Evolutionary conservation across 768 basidiomycete species (phyloP), one percentile per base, ranked within the genome.

Genomic region (Mycena crocata): DNA sequence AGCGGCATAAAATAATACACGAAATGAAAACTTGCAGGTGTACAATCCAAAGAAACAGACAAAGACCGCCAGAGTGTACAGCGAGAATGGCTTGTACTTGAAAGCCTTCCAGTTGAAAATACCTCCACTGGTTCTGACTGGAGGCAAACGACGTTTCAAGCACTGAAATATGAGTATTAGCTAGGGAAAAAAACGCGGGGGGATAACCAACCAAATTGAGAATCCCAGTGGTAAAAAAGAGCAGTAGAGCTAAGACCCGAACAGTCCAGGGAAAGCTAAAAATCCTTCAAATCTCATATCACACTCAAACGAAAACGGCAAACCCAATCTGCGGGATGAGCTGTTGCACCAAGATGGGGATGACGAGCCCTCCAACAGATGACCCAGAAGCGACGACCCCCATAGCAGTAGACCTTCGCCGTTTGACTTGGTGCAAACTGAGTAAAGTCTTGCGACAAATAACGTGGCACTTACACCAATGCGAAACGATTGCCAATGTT

Each of bases 211-310:
- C 84, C 48, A 92, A 62, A 74, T 90, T 92, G 17, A 86, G 83
- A 15, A 85, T 73, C 2, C 84, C 84, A 5, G 93, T 80, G 1
- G 84, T 73, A 17, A 82, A 66, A 1, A 90, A 66, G 0, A 92
- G 74, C 12, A 92, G 85, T 66, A 93, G 88, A 2, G 87, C 92
- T 45, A 93, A 77, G 34, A 90, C 85, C 15, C 93, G 83, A 83
- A 91, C 87, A 0, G 92, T 91, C 93, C 92, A 94, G 67, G 81
- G 80, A 75, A 93, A 94, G n/a, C 92, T 93, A 37, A 2, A 15
- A 23, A 15, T 2, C 7, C 26, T 19, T 44, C 21, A 46, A 44
- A 48, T 30, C 13, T 35, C 21, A 31, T 17, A 26, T 19, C 26
- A 31, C 50, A 31, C n/a, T 3, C 30, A 17, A 4, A 50, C 5